Evolutionary conservation across 371 early-diverging fungal species (phyloP).

Genomic region (Mucor irregularis): DNA sequence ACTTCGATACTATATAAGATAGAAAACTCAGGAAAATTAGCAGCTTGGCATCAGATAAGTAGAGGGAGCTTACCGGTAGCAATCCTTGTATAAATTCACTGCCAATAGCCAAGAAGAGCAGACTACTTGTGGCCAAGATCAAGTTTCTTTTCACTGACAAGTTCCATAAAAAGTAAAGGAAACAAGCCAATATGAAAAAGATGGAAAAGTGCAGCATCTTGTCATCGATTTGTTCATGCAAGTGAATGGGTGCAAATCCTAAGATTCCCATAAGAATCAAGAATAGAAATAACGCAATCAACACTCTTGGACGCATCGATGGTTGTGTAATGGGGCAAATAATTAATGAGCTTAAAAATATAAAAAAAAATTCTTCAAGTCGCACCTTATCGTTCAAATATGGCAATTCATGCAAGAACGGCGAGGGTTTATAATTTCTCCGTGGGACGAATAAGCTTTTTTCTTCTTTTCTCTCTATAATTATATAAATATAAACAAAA

Average conservation of each 20-base stretch:
- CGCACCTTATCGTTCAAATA: neutral
- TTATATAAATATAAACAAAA: too few relatives aligned
- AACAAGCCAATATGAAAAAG: constrained; percentile 35
- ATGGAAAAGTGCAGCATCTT: constrained; percentile 42
- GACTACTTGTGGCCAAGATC: constrained; percentile 21
- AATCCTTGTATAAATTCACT: constrained; percentile 50
- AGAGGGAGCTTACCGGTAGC: constrained; percentile 36
- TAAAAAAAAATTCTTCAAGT: too few relatives aligned
- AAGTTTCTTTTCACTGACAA: constrained; percentile 41
- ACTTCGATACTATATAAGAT: constrained; percentile 38
- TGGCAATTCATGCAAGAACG: too few relatives aligned
- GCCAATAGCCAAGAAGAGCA: constrained; percentile 29
- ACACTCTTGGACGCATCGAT: constrained; percentile 38
- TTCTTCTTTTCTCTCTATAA: neutral
- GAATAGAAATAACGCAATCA: constrained; percentile 34
- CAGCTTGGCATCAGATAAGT: neutral
- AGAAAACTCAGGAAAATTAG: neutral
- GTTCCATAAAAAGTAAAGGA: constrained; percentile 49
- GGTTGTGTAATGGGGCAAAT: neutral
- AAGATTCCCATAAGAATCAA: constrained; percentile 42
- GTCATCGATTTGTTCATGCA: constrained; percentile 40
- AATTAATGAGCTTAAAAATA: neutral
- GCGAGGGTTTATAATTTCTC: neutral
- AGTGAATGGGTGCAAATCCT: constrained; percentile 48
- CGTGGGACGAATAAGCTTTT: neutral